phyloP scores from a whole-genome alignment of 768 basidiomycete genomes.

The Xerocomellus dryophilus region DNA sequence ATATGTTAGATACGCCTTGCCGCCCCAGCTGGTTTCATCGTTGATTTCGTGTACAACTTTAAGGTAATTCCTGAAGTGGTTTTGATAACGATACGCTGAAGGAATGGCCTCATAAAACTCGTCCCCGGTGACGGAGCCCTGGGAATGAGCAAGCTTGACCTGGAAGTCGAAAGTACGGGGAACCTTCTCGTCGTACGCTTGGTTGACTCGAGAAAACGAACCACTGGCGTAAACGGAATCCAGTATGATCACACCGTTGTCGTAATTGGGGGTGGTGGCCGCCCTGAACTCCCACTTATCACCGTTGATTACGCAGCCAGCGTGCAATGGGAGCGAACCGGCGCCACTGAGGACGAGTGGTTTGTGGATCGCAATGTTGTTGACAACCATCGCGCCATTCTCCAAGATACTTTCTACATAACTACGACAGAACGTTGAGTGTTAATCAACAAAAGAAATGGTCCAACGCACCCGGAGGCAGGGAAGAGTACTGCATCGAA shows the following conservation, averaged over 20 bases:
- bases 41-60: conserved; percentile 28
- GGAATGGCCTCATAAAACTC: conserved; percentile 21
- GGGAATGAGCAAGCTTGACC: conserved; percentile 19
- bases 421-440: conserved; percentile 7
- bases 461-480: conserved; percentile 40
- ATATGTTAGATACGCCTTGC: conserved; percentile 28
- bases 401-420: conserved; percentile 33
- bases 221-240: conserved; percentile 33
- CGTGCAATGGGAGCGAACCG: conserved; percentile 18
- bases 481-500: conserved; percentile 46
- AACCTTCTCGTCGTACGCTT: conserved; percentile 22
- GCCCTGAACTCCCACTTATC: conserved; percentile 32
- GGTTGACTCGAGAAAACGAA: conserved; percentile 26
- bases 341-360: conserved; percentile 25
- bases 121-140: conserved; percentile 15
- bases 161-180: conserved; percentile 25
- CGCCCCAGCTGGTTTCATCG: conserved; percentile 26
- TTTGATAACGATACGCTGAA: conserved; percentile 20
- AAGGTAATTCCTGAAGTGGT: conserved; percentile 29
- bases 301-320: conserved; percentile 27
- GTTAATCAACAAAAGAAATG: neutral
- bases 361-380: conserved; percentile 29
- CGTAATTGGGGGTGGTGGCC: conserved; percentile 22
- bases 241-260: conserved; percentile 24
- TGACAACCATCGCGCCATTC: conserved; percentile 32